phyloP scores from a whole-genome alignment of 441 rosid species.

The Corymbia citriodora region DNA sequence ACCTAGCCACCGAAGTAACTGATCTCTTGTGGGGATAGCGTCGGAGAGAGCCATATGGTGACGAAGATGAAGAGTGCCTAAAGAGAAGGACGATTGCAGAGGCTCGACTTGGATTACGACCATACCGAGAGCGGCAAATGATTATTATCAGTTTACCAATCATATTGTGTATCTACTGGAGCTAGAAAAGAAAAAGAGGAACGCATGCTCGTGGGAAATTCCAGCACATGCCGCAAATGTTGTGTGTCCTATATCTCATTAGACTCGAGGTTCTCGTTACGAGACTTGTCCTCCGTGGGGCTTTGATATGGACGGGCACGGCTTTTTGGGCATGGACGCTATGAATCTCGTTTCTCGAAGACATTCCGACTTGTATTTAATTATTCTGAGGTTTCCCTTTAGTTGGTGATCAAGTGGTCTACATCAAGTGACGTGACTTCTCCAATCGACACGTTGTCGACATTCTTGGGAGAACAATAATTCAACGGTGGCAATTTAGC shows the following conservation, averaged over 20 bases:
- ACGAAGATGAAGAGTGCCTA: not conserved
- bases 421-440: fast-evolving
- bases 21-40: not conserved
- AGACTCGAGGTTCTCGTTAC: fast-evolving
- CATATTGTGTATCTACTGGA: not conserved
- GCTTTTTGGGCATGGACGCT: not conserved
- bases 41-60: not conserved
- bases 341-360: not conserved
- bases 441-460: not conserved
- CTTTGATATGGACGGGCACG: not conserved
- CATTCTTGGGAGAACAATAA: not conserved
- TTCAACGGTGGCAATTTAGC: not conserved
- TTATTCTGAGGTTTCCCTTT: not conserved
- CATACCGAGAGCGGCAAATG: fast-evolving
- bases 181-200: not conserved
- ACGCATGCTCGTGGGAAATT: not conserved
- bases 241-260: not conserved
- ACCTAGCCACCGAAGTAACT: not conserved
- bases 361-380: not conserved
- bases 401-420: not conserved
- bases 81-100: not conserved
- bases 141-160: not conserved
- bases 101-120: not conserved
- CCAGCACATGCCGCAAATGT: not conserved
- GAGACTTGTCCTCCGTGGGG: not conserved